A percentile compares a stretch with the other conserved stretches of the same genome.
Evolutionary conservation across 495 filamentous ascomycete species (phyloP).

Genomic region (Lasiosphaeria hispida): DNA sequence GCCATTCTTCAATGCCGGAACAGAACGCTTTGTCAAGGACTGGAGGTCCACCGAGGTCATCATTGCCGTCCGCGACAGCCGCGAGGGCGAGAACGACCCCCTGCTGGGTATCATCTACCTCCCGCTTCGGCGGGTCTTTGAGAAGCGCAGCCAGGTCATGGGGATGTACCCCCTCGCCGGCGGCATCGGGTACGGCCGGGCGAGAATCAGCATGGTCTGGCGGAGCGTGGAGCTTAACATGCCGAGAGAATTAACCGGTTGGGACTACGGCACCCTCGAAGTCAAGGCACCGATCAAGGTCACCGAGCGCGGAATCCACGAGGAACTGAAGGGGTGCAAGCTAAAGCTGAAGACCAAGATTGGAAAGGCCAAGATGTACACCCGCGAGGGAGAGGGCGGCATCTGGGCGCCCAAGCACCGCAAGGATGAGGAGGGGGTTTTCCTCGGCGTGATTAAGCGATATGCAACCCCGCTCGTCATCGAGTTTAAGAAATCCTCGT

Average conservation of each 20-base stretch:
- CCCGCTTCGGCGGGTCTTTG: conserved; percentile 55
- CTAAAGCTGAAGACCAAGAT: conserved; percentile 57
- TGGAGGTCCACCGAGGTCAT: conserved; percentile 63
- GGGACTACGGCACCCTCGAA: conserved; percentile 66
- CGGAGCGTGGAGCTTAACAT: conserved; percentile 60
- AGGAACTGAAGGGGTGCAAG: conserved; percentile 43
- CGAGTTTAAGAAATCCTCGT: conserved; percentile 53
- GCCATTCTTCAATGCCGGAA: conserved; percentile 78
- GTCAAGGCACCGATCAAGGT: conserved; percentile 41
- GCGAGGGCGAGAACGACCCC: conserved; percentile 64
- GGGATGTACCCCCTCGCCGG: conserved; percentile 59
- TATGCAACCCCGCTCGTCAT: conserved; percentile 59
- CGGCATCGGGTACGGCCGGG: conserved; percentile 68
- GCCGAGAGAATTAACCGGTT: conserved; percentile 54
- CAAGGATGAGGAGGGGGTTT: conserved; percentile 42
- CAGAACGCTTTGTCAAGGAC: conserved; percentile 67
- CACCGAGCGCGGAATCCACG: conserved; percentile 34
- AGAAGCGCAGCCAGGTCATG: conserved; percentile 56
- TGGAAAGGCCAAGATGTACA: conserved; percentile 52
- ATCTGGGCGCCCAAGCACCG: conserved; percentile 38
- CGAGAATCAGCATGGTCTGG: conserved; percentile 66
- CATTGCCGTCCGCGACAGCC: conserved; percentile 60
- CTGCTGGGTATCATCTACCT: conserved; percentile 67
- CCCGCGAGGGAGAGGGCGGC: conserved; percentile 24
- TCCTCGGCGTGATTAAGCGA: conserved; percentile 59